phyloP scores from a whole-genome alignment of 2,329 filamentous ascomycete species.

The Knufia fluminis region DNA sequence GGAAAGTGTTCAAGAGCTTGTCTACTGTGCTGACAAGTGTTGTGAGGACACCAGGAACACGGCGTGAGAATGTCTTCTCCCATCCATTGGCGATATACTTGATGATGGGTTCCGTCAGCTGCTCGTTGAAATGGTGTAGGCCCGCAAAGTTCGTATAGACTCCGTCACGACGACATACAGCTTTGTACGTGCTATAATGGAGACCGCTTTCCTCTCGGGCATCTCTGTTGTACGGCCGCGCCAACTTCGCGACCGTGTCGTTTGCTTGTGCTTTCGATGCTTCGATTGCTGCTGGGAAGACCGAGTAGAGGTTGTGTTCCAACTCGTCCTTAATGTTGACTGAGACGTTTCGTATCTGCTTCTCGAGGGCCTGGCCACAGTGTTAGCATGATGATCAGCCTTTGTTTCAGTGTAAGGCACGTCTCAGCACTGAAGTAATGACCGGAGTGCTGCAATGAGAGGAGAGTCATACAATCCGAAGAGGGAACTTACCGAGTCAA shows the following conservation, averaged over 20 bases:
- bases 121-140: slow-evolving; percentile 26
- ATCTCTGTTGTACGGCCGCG: slow-evolving; percentile 27
- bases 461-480: slow-evolving; percentile 17
- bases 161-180: slow-evolving; percentile 44
- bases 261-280: slow-evolving; percentile 23
- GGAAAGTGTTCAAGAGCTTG: slow-evolving; percentile 10
- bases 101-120: slow-evolving; percentile 24
- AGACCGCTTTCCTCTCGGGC: slow-evolving; percentile 29
- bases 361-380: slow-evolving; percentile 3
- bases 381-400: too few relatives aligned
- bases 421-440: too few relatives aligned
- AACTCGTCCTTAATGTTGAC: slow-evolving; percentile 34
- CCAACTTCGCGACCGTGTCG: slow-evolving; percentile 33
- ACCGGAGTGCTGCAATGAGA: too few relatives aligned
- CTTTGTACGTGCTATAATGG: slow-evolving; percentile 47
- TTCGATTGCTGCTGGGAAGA: slow-evolving; percentile 13
- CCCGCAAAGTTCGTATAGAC: slow-evolving; percentile 34
- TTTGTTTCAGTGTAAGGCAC: too few relatives aligned
- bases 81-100: slow-evolving; percentile 32
- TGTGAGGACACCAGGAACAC: slow-evolving; percentile 12
- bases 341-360: slow-evolving; percentile 32
- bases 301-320: slow-evolving; percentile 20
- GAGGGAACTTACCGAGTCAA: slow-evolving; percentile 25
- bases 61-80: slow-evolving; percentile 27
- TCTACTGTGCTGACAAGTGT: slow-evolving; percentile 25